Evolutionary conservation across 352 stramenopile species (phyloP), one percentile per base, ranked within the genome.

Genomic region (Phytopythium cucurbitacearum): DNA sequence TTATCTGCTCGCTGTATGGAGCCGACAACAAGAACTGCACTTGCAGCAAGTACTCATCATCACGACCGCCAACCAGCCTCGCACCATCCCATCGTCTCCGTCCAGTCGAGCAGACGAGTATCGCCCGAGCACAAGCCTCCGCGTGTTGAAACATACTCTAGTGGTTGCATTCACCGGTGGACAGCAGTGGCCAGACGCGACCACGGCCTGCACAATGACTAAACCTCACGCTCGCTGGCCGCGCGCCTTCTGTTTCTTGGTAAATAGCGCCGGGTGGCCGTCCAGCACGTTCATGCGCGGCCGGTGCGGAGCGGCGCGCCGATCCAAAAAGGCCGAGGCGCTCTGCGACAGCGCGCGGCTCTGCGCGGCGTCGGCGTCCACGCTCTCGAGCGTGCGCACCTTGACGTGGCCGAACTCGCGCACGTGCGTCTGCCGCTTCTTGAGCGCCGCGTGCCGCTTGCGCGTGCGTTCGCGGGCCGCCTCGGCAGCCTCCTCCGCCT

Each of bases 341-440:
- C 66, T 73, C 7, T 60, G 55, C 1, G 71, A 75, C 36, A 93
- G 57, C 40, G 62, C 40, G 32, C 76, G 83, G 36, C 48, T 53
- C 15, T n/a, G 12, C 32, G 66, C 68, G 53, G 77, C 60, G n/a
- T 58, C 60, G 0, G 64, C 58, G 37, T 74, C 68, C 21, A 88
- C 45, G 9, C 64, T 53, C 11, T 79, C 70, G 35, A 88, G 65
- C 16, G 80, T 91, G 65, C 88, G 76, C 60, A 91, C 80, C 33
- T 88, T 59, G 48, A 93, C 76, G 51, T 75, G 76, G 42, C 76
- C 82, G 42, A 93, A 93, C 53, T 89, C 69, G 36, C 78, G 73
- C 56, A 81, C 83, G 62, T 93, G 82, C 34, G 54, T 81, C 63
- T 87, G 57, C 41, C 54, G 42, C 54, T 73, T 74, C 53, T 72